Base-by-base conservation (phyloP, 192 early-diverging fungal species). In the Mortierella claussenii region DNA sequence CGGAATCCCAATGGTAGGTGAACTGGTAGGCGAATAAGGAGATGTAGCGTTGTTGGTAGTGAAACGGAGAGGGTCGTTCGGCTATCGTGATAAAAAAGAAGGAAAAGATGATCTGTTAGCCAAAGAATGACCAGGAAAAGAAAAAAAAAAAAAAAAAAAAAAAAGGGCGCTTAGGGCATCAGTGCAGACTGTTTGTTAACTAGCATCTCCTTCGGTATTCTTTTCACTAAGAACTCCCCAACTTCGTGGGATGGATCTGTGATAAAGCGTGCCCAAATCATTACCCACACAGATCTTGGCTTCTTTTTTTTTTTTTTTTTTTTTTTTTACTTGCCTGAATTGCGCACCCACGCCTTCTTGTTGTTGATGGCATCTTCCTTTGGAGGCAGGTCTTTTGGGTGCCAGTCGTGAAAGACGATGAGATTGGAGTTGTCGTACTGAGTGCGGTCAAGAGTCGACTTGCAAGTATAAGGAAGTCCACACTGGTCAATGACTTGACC, bases 361-460 rank as follows among this genome's bases (percentile, higher is more conserved):
- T 55, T 48, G 8, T 36, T 13, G 20, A 45, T 27, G 9, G 60
- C 51, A 36, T 60, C 62, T 20, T 50, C 6, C 9, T 34, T 20
- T 8, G 61, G 70, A 11, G 57, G 60, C 21, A 65, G 36, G 46
- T 64, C 70, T 17, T 42, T 51, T 30, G 44, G 30, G 31, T 51
- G 42, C n/a, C 53, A 50, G n/a, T 55, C 52, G 21, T 71, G 61
- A 26, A 71, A 63, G 36, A 71, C 51, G 18, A 71, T 56, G 13
- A 61, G 10, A 2, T 48, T 50, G 18, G 60, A 36, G 2, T 71
- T 0, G 18, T 61, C 15, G 46, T 64, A 71, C 13, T 28, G 18
- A n/a, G 17, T 30, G 4, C 52, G 59, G 6, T 71, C 50, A 13
- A 49, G 36, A 9, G 52, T 63, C 4, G 55, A 51, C 12, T 47